phyloP scores from a whole-genome alignment of 192 early-diverging fungal genomes.

The Linderina pennispora region DNA sequence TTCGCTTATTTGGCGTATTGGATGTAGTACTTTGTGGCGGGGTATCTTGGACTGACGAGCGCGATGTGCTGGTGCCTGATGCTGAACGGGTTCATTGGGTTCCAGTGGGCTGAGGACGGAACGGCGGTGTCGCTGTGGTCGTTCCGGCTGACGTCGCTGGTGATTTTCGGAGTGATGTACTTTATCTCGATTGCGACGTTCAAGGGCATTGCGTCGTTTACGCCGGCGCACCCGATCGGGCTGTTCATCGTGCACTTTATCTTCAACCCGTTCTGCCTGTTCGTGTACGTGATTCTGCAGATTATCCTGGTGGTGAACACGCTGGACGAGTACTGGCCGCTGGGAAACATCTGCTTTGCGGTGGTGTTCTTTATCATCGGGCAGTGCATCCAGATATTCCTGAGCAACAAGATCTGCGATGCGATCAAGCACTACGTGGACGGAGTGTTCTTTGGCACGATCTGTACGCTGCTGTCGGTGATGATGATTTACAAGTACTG shows the following conservation, averaged over 20 bases:
- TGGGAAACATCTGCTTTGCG: constrained; percentile 90
- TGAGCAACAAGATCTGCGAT: constrained; percentile 79
- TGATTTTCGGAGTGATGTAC: constrained; percentile 73
- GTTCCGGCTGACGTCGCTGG: constrained; percentile 75
- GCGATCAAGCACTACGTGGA: constrained; percentile 92
- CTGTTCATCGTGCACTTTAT: constrained; percentile 88
- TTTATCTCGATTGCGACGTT: constrained; percentile 84
- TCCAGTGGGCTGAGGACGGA: constrained; percentile 97
- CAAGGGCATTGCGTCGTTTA: constrained; percentile 56
- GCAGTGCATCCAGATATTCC: constrained; percentile 74
- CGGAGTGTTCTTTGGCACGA: constrained; percentile 94
- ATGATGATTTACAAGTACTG: constrained; percentile 99
- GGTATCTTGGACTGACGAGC: constrained; percentile 73
- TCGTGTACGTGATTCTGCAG: constrained; percentile 86
- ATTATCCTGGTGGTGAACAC: constrained; percentile 92
- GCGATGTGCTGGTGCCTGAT: constrained; percentile 90
- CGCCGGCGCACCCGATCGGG: constrained; percentile 54
- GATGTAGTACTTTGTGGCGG: constrained; percentile 74
- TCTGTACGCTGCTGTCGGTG: constrained; percentile 82
- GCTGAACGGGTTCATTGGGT: constrained; percentile 92
- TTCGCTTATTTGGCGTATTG: too few species aligned
- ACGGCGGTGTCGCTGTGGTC: constrained; percentile 92
- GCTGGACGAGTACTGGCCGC: constrained; percentile 93
- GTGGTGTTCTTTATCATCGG: constrained; percentile 83
- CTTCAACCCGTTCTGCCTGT: constrained; percentile 71